Evolutionary conservation across 306 rosid species (phyloP), one percentile per base, ranked within the genome.

Genomic region (Crotalaria pallida): DNA sequence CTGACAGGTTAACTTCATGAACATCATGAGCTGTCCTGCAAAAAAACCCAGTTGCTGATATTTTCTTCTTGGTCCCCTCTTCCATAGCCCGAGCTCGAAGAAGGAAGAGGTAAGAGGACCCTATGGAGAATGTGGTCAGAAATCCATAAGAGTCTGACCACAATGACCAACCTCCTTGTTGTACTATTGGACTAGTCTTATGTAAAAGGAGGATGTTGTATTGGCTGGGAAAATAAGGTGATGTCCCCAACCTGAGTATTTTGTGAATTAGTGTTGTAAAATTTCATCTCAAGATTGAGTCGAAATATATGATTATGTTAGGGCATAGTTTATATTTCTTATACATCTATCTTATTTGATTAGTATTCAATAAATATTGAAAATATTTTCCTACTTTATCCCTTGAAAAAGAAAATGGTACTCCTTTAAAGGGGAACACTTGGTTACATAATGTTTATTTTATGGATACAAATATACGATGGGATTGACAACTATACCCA

Each of bases 161-260:
- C 27, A 24, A 24, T n/a, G n/a, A n/a, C n/a, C n/a, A n/a, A 47
- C 58, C 66, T 68, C 27, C 10, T 55, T 67, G 79, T 57, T n/a
- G n/a, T n/a, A n/a, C n/a, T n/a, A 38, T 40, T 58, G 52, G 55
- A 55, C 49, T 23, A 34, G 61, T 66, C 75, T 26, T n/a, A 40
- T 13, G 13, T 69, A 15, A 48, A 74, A 43, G 7, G 60, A 19
- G 29, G 15, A 22, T 68, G 47, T 50, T 68, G 64, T 61, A 65
- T 66, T 76, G 61, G 58, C 59, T 52, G 77, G 45, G 58, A 76
- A 57, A 77, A 41, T 52, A 73, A 48, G 33, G 18, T 0, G 31
- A 24, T 67, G 31, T 5, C 38, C 68, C 74, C 71, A 31, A 22
- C 77, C 31, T 5, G 16, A 23, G 49, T 17, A n/a, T 77, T 74